Percentiles rank a stretch among this genome's conserved stretches.
Evolutionary conservation across 176 grass and related monocot species (phyloP).

Genomic region (Oryza meyeriana): DNA sequence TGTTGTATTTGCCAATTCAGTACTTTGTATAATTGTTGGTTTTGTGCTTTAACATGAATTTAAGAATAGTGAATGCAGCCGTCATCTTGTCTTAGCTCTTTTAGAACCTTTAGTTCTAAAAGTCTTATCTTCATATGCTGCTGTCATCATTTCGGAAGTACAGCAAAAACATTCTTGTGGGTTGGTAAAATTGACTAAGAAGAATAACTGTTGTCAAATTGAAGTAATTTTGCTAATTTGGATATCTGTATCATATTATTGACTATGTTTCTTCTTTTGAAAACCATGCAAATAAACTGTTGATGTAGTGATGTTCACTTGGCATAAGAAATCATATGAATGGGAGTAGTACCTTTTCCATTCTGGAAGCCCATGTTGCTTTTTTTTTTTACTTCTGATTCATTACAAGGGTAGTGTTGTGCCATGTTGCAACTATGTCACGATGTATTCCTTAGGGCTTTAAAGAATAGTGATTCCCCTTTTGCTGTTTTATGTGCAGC

Average conservation of each 20-base stretch:
- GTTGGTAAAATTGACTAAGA: neutral
- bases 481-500: constrained; percentile 46
- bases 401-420: neutral
- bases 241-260: neutral
- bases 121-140: neutral
- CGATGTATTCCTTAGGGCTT: constrained; percentile 3
- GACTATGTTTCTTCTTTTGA: neutral
- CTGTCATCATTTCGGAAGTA: neutral
- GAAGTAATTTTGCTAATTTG: neutral
- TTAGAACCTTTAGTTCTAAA: too few relatives aligned
- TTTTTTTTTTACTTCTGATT: too few relatives aligned
- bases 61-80: neutral
- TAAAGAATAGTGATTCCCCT: neutral
- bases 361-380: too few relatives aligned
- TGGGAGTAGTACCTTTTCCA: too few relatives aligned
- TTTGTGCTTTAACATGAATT: neutral
- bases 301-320: neutral
- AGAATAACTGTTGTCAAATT: too few relatives aligned
- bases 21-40: neutral
- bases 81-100: neutral
- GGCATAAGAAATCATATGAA: too few relatives aligned
- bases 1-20: too few relatives aligned
- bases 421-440: neutral
- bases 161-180: neutral
- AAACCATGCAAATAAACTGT: constrained; percentile 10